Evolutionary conservation across 2,329 filamentous ascomycete species (phyloP), one percentile per base, ranked within the genome.

Genomic region (Claviceps sp.): DNA sequence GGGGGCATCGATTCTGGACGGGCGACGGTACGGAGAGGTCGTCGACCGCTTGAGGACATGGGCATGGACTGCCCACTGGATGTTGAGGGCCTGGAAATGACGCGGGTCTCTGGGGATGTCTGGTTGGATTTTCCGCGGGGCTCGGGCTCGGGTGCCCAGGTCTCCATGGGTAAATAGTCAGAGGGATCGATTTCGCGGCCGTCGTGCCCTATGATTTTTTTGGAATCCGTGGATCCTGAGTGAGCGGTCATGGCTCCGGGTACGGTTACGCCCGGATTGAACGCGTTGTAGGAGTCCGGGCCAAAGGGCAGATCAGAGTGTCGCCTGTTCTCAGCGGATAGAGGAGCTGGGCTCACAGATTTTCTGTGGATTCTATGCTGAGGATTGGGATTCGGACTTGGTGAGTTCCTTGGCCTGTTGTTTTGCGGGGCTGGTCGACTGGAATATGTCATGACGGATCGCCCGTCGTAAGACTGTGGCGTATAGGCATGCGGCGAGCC

Each of bases 111-210:
- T 51, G 60, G 54, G 1, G 62, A 58, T 17, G 61, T 53, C 48
- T 62, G 56, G 44, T 57, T 62, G 26, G 59, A 56, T 54, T 67
- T 66, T 26, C 59, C 56, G 54, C 66, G 66, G 2, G 76, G 74
- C 58, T 86, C 83, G 0, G 85, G 85, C 60, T 89, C 85, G 0
- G 85, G 85, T 1, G 85, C 85, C 85, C 85, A 89, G 1, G 80
- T 80, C 51, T 86, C 81, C 62, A 88, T 78, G 0, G 86, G 86
- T 14, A 90, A 72, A 61, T 90, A 86, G 64, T 91, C 86, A 0
- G 85, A 88, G 1, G 86, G 86, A 61, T 91, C 86, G 51, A 91
- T 77, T 59, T 88, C 83, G 51, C 83, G 76, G 6, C 86, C 86
- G 61, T 88, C 85, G 56, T 85, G 76, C 1, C 80, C 85, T 50